phyloP scores from a whole-genome alignment of 176 grass and related monocot species.

The Tuctoria greenei region DNA sequence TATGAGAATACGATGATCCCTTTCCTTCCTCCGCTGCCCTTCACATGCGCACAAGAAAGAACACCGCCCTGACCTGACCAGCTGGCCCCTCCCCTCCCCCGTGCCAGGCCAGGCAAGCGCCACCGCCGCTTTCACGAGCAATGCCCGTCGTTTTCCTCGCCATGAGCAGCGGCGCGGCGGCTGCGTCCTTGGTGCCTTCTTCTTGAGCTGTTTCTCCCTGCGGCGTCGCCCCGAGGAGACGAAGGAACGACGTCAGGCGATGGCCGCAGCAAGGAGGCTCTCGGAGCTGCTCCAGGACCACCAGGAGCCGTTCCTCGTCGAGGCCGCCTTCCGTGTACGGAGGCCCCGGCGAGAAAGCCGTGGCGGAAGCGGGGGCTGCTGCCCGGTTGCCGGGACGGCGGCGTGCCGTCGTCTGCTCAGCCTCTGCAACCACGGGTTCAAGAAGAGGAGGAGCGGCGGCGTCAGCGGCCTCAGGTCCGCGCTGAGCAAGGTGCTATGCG shows the following conservation, averaged over 20 bases:
- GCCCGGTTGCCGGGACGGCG: constrained; percentile 27
- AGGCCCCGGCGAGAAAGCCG: constrained; percentile 9
- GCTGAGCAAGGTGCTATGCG: constrained; percentile 38
- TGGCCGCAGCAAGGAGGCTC: constrained; percentile 62
- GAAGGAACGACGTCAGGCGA: background rate
- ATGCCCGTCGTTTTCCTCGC: background rate
- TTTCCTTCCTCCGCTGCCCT: background rate
- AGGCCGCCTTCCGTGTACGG: constrained; percentile 27
- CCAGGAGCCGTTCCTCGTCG: constrained; percentile 93
- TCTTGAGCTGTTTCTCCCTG: background rate
- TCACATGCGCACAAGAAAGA: constrained; percentile 26
- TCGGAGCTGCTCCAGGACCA: constrained; percentile 94
- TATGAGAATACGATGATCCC: constrained; percentile 41
- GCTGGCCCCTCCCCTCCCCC: background rate
- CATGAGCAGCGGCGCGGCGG: background rate
- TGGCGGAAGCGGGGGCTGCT: background rate
- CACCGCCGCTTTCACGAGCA: constrained; percentile 10
- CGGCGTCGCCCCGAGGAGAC: background rate
- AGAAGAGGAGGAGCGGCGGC: constrained; percentile 27
- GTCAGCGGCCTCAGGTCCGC: background rate
- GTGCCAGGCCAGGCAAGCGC: background rate
- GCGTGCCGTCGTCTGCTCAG: constrained; percentile 55
- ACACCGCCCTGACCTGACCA: too few species aligned
- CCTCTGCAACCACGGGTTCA: constrained; percentile 57
- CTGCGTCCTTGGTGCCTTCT: background rate